Conservation (phyloP, 192 early-diverging fungal species). For the Rhizoclosmatium sp. region DNA sequence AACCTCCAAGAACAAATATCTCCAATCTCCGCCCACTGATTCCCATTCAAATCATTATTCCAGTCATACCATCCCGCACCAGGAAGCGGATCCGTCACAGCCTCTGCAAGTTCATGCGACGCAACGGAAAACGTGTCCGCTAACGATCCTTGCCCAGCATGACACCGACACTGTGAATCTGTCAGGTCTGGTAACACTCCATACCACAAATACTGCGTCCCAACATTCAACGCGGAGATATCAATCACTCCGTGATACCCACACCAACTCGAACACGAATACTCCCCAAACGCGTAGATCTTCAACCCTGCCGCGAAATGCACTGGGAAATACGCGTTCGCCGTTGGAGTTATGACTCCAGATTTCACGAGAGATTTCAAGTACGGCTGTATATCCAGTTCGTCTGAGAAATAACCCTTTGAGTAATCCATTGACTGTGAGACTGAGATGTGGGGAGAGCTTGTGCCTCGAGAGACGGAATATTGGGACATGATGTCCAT, state of each 20-base stretch:
- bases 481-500: neutral
- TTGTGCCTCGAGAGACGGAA: neutral
- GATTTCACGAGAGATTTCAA: constrained; percentile 8
- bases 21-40: constrained; percentile 42
- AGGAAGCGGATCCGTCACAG: constrained; percentile 39
- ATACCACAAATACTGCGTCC: constrained; percentile 30
- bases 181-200: constrained; percentile 45
- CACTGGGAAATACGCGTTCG: constrained; percentile 28
- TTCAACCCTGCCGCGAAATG: constrained; percentile 19
- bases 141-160: neutral
- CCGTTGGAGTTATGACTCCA: constrained; percentile 17
- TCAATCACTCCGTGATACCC: constrained; percentile 16
- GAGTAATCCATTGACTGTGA: too few species aligned
- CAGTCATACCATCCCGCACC: constrained; percentile 22
- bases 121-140: constrained; percentile 32
- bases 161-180: constrained; percentile 33
- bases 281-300: neutral
- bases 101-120: constrained; percentile 41
- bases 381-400: constrained; percentile 11
- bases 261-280: neutral
- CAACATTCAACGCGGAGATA: neutral
- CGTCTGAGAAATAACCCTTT: too few species aligned
- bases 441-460: neutral
- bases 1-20: neutral
- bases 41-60: constrained; percentile 36